Evolutionary conservation across 225 moss, liverwort and hornwort species (phyloP), one percentile per base, ranked within the genome.

Genomic region (Bryoerythrophyllum caledonicum): DNA sequence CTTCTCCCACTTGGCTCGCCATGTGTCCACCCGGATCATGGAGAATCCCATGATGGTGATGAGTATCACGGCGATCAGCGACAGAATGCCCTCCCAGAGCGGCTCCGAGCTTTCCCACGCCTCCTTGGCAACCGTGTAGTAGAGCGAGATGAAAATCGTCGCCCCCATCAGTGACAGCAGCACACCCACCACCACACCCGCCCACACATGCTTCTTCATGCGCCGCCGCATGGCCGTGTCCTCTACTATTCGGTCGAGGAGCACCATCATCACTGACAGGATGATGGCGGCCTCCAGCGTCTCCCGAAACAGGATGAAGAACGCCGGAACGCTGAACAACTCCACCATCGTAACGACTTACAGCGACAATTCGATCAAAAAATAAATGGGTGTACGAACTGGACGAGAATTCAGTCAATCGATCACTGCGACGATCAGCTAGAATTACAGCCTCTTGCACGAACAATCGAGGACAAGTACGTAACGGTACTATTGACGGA

Each of bases 271-370:
- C 30, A 92, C 86, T 0, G 88, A 90, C 58, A 92, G 26, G 53
- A 92, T 87, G 21, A 93, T 89, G 1, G 84, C 75, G 19, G 87
- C 92, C 80, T 93, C 90, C 73, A 93, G 60, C n/a, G 92, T 93
- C 78, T 93, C 90, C 35, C 90, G 76, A 32, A 93, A 93, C 15
- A 87, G 68, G 48, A 93, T 89, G 70, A 91, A 91, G 23, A 91
- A 93, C 37, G 89, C 89, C 8, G 91, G 91, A 12, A 91, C 88
- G 28, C 91, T 93, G 78, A 91, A 93, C 17, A 93, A 54, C 52
- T 73, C 63, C 80, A 90, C 91, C 93, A 93, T 93, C 10, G 67
- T 62, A 53, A 40, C n/a, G n/a, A n/a, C n/a, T n/a, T n/a, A n/a
- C n/a, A n/a, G n/a, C n/a, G n/a, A n/a, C n/a, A n/a, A n/a, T n/a